Evolutionary conservation across 2,329 filamentous ascomycete species (phyloP), one percentile per base, ranked within the genome.

Genomic region (Pestalotiopsis sp.): DNA sequence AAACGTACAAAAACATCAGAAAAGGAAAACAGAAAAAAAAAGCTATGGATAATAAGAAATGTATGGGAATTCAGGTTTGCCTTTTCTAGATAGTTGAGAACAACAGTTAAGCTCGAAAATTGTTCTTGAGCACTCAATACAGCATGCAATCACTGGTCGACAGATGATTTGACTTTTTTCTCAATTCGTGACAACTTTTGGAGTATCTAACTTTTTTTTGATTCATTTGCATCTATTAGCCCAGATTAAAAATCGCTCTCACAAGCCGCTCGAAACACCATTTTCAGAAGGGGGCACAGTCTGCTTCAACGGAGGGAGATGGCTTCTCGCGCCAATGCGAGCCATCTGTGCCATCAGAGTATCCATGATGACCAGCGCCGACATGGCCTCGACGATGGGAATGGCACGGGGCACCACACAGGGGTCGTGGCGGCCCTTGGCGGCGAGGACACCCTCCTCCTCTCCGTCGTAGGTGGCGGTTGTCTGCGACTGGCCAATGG

Each of bases 401-500:
- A 98, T 91, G 3, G 94, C 95, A 38, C 95, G 87, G 4, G 94
- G 93, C 60, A 97, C 94, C 23, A 98, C 95, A 76, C 93, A 97
- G 3, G 96, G 95, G 78, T 98, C 95, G 80, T 98, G 95, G 69
- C 96, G 87, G 25, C 96, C 96, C 87, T 98, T 98, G 64, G 95
- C 94, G 71, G 94, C 93, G 41, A 98, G 85, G 3, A 93, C 83
- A 64, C 96, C 96, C 72, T 92, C 89, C 13, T 78, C 77, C 11
- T 86, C 83, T 60, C 91, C 92, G 70, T 92, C 91, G 81, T 97
- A 98, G 11, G 88, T 92, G 9, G 91, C 90, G 0, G 96, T 98
- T 14, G 86, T 87, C 84, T 98, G 95, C 58, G 93, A 92, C 82
- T 95, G 92, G 60, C 93, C 92, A 77, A 98, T 98, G 3, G 96